phyloP scores from a whole-genome alignment of 176 grass and related monocot genomes.

The Stipa capillata region DNA sequence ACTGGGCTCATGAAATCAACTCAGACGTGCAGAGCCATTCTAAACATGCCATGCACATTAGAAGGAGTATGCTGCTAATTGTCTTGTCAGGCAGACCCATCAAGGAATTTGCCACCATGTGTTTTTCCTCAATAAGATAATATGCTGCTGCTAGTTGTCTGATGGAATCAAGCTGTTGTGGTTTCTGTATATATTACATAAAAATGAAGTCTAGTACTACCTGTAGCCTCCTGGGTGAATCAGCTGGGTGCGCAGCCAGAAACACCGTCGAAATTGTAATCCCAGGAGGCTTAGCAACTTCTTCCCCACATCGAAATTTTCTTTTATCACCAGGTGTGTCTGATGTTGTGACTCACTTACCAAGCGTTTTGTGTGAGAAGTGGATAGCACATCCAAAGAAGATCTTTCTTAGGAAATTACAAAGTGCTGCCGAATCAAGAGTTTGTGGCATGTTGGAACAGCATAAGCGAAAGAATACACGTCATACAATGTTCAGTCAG shows the following conservation, averaged over 20 bases:
- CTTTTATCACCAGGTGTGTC: not conserved
- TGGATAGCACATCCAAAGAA: not conserved
- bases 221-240: not conserved
- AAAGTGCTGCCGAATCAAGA: too few relatives aligned
- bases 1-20: not conserved
- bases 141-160: not conserved
- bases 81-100: too few relatives aligned
- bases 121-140: not conserved
- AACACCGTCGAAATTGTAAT: not conserved
- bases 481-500: too few relatives aligned
- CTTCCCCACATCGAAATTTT: not conserved
- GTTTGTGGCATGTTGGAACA: too few relatives aligned
- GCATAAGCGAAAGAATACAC: too few relatives aligned
- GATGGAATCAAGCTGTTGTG: not conserved
- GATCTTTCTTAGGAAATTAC: not conserved
- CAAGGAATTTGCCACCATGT: not conserved
- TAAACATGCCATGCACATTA: not conserved
- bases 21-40: not conserved
- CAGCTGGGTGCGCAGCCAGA: not conserved
- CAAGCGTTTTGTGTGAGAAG: not conserved
- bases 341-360: not conserved
- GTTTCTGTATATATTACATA: not conserved
- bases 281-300: not conserved
- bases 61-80: too few relatives aligned
- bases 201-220: not conserved